phyloP scores from a whole-genome alignment of 2,329 filamentous ascomycete species.

The Fusarium paranaense region DNA sequence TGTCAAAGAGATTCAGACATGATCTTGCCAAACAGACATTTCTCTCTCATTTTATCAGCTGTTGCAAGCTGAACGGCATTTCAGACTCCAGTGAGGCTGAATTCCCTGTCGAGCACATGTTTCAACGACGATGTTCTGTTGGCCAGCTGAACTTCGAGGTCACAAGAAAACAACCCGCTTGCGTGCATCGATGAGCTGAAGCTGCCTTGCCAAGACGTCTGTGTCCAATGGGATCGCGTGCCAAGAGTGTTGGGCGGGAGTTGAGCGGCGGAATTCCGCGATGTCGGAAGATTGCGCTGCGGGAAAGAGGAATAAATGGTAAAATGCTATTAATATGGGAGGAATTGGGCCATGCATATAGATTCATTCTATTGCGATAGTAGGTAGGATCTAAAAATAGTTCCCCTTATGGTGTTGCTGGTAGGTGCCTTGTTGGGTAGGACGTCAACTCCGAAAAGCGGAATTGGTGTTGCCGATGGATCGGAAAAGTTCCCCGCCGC shows the following conservation, averaged over 20 bases:
- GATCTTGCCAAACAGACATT: background rate
- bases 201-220: background rate
- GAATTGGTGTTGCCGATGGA: background rate
- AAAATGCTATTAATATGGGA: background rate
- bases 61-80: background rate
- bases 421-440: too few species aligned
- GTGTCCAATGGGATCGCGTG: background rate
- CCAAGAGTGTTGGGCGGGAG: background rate
- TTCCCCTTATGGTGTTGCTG: background rate
- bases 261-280: background rate
- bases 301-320: background rate
- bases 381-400: background rate
- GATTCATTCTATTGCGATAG: background rate
- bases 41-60: background rate
- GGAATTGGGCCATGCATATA: too few species aligned
- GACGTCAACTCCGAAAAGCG: background rate
- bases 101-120: background rate
- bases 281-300: background rate
- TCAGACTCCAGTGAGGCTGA: background rate
- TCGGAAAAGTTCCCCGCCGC: background rate
- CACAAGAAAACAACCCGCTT: background rate
- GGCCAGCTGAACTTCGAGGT: background rate
- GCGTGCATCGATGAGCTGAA: background rate
- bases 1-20: background rate
- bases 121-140: background rate